These are phyloP conservation scores for Biscogniauxia mediterranea DNA, from an alignment of 2,329 filamentous ascomycete species.

Conservation along the genomic window DNA sequence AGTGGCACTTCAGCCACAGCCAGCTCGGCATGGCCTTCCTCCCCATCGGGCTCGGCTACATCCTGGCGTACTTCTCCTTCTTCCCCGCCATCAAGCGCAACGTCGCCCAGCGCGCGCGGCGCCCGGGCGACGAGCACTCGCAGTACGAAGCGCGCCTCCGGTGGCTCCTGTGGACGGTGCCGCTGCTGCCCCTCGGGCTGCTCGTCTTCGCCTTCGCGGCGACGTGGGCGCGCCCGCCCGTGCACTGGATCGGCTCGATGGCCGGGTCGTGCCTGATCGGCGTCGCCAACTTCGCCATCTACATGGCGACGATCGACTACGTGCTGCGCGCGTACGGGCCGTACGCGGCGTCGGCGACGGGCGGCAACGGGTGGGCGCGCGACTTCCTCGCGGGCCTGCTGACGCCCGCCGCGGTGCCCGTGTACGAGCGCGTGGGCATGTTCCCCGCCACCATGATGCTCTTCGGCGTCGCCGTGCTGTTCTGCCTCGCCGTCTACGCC, in stretches of 20 bases:
- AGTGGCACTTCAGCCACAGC: slow-evolving; percentile 62
- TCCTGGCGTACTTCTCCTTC: slow-evolving; percentile 60
- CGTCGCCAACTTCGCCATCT: slow-evolving; percentile 72
- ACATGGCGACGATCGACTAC: slow-evolving; percentile 77
- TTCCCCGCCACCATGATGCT: slow-evolving; percentile 60
- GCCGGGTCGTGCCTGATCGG: slow-evolving; percentile 65
- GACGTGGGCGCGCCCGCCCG: slow-evolving; percentile 49
- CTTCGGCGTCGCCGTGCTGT: slow-evolving; percentile 57
- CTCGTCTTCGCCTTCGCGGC: slow-evolving; percentile 70
- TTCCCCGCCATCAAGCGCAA: slow-evolving; percentile 56
- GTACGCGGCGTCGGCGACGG: slow-evolving; percentile 72
- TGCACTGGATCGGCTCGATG: slow-evolving; percentile 68
- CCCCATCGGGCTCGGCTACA: slow-evolving; percentile 65
- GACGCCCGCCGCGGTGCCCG: slow-evolving; percentile 65
- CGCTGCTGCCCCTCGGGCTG: slow-evolving; percentile 63
- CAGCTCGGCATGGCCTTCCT: slow-evolving; percentile 61
- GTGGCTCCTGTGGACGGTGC: slow-evolving; percentile 62
- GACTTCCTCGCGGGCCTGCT: slow-evolving; percentile 73
- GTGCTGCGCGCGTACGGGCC: slow-evolving; percentile 73
- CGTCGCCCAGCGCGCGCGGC: slow-evolving; percentile 47
- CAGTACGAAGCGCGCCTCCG: slow-evolving; percentile 68
- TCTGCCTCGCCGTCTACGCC: slow-evolving; percentile 63
- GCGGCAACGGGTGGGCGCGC: slow-evolving; percentile 71
- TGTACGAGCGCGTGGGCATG: slow-evolving; percentile 56
- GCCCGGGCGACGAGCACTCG: slow-evolving; percentile 53